phyloP scores from a whole-genome alignment of 1,139 yeast species.

The Eremothecium cymbalariae region DNA sequence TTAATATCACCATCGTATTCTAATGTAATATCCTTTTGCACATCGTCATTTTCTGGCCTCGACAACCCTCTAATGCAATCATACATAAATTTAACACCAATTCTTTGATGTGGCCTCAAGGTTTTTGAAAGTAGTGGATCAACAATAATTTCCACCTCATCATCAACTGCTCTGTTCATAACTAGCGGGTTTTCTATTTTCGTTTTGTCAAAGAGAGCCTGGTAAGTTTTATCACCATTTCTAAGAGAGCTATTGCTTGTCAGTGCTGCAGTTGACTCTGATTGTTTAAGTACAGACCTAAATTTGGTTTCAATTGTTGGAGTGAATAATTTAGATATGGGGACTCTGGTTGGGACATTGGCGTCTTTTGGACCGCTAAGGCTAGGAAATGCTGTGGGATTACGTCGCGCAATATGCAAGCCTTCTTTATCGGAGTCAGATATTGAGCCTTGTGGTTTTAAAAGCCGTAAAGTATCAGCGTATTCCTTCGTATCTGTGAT shows the following conservation, averaged over 20 bases:
- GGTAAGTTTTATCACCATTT: conserved; percentile 14
- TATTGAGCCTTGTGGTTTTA: neutral
- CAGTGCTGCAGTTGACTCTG: conserved; percentile 9
- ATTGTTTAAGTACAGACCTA: conserved; percentile 13
- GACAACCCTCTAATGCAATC: conserved; percentile 69
- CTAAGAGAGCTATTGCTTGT: conserved; percentile 8
- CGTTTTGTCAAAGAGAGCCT: conserved; percentile 38
- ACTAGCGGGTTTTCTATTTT: conserved; percentile 38
- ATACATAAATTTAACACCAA: conserved; percentile 73
- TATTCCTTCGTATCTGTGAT: conserved; percentile 20
- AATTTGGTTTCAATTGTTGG: conserved; percentile 15
- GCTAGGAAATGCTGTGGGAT: neutral
- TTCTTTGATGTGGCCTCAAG: conserved; percentile 76
- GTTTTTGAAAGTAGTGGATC: conserved; percentile 54
- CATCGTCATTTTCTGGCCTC: conserved; percentile 10
- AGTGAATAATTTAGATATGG: conserved; percentile 13
- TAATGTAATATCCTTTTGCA: conserved; percentile 13
- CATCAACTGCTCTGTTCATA: conserved; percentile 36
- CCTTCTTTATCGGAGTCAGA: neutral
- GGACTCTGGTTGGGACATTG: neutral
- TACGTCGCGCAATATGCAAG: too few relatives aligned
- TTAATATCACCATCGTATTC: conserved; percentile 38
- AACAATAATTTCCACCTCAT: conserved; percentile 51
- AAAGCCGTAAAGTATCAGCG: neutral
- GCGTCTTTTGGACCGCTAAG: neutral